Base-by-base conservation (phyloP, 345 rosid species). In the Eucalyptus viminalis region DNA sequence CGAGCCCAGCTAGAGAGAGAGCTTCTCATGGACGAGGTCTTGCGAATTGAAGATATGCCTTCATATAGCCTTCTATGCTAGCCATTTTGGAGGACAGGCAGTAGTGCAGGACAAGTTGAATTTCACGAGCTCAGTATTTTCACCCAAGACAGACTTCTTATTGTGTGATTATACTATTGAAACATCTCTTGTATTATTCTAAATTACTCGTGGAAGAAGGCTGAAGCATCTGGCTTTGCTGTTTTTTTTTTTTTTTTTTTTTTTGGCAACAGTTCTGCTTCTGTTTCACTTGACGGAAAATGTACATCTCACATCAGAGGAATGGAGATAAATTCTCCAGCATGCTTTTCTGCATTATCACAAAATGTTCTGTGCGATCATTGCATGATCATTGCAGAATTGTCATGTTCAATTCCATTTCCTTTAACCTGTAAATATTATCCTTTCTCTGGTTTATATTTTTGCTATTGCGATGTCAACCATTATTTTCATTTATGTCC, bases 41-140 rank as follows among this genome's bases (percentile, higher is more conserved):
- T 92, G 67, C 91, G 94, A 87, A 95, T 96, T 7, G 99, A 97
- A 91, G 99, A 97, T 90, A 93, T 97, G 98, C 99, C 99, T 54
- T 97, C 99, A 34, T 96, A 92, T 87, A 90, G 92, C 92, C 98
- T 96, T 91, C 99, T 97, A 25, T 87, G 87, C 89, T 95, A 93
- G 91, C 87, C 51, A 88, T 53, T 34, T 27, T 56, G 27, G 22
- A 37, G 83, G 47, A 37, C 45, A 76, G 83, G 83, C 47, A 5
- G 45, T 76, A 76, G 27, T 76, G 22, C 83, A 76, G 83, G 27
- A 10, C 14, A 40, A 76, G 45, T 37, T 76, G 83, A 76, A 37
- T 76, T 76, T 22, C 83, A 40, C 45, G 14, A 37, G 83, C 83
- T 37, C 27, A 21, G 45, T 76, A 37, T 76, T 76, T 37, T 37